Evolutionary conservation across 805 yeast genomes (phyloP).

Genomic region (Yarrowia keelungensis): DNA sequence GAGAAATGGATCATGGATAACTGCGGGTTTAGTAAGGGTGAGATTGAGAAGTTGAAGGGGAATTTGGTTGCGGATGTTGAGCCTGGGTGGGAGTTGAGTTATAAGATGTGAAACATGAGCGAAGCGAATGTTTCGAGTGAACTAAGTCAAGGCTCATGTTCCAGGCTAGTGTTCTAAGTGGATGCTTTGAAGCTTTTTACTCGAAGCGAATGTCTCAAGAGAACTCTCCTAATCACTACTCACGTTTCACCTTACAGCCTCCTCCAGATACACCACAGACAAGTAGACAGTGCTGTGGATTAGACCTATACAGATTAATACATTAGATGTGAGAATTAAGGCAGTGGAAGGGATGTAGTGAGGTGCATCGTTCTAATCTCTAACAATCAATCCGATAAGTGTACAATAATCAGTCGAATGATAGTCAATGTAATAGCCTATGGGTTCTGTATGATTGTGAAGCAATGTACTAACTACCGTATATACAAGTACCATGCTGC

Average conservation of each 20-base stretch:
- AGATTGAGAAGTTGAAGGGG: slow-evolving; percentile 52
- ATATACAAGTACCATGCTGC: too few species aligned
- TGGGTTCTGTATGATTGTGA: neutral
- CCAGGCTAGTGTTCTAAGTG: too few species aligned
- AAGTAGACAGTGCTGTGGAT: neutral
- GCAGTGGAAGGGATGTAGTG: too few species aligned
- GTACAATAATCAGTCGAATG: too few species aligned
- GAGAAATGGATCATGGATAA: slow-evolving; percentile 55
- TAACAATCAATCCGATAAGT: too few species aligned
- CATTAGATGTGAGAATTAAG: neutral
- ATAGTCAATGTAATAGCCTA: neutral
- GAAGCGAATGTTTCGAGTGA: neutral
- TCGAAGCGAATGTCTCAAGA: too few species aligned
- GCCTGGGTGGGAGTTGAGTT: slow-evolving; percentile 19
- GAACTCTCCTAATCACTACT: too few species aligned
- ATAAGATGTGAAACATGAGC: slow-evolving; percentile 12
- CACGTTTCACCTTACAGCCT: too few species aligned
- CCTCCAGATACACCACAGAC: neutral
- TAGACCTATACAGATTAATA: neutral
- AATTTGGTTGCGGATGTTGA: neutral
- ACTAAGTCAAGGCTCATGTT: too few species aligned
- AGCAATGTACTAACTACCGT: too few species aligned
- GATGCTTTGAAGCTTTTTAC: too few species aligned
- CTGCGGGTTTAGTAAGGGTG: slow-evolving; percentile 57
- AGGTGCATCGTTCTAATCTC: too few species aligned